Base-by-base conservation (phyloP, 1,284 basidiomycete species). In the Austropuccinia psidii region DNA sequence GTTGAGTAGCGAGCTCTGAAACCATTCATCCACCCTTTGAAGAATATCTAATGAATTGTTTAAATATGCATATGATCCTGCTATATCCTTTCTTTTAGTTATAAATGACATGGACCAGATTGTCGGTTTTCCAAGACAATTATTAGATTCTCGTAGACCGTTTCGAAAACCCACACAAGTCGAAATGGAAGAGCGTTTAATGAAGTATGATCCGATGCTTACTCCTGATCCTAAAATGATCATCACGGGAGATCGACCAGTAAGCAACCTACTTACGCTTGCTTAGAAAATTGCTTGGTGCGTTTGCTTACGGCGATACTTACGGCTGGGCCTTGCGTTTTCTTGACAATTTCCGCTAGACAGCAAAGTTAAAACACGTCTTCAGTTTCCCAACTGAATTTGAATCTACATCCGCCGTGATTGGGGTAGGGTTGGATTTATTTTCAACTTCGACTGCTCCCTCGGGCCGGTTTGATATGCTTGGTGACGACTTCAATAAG, bases 401-500 rank as follows among this genome's bases (percentile, higher is more conserved):
- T 37, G 95, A 98, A 81, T 93, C 90, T 5, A 97, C 93, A 0
- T 90, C 90, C 0, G 82, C 96, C n/a, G 86, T 98, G 11, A 87
- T 97, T 77, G 87, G 88, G 0, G 87, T 88, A 76, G 93, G 93
- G 4, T 84, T 93, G 17, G 95, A 98, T 81, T 83, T 94, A 75
- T 95, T 97, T 84, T 82, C 87, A 35, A 90, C 90, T 6, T 86
- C 91, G 17, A 85, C 92, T 4, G 86, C 90, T 45, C 93, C 96
- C 0, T 92, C 90, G 2, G 88, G 87, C 31, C 92, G 91, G 31
- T 98, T 98, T 79, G 95, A 98, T 79, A 87, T 95, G n/a, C 85
- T 96, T 15, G 90, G 86, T 79, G 87, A 91, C 81, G 86, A 85
- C 78, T 98, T 98, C 82, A 98, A 98, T 83, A 97, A 98, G 84